phyloP scores from a whole-genome alignment of 1,284 basidiomycete genomes.

The Puccinia coronata region DNA sequence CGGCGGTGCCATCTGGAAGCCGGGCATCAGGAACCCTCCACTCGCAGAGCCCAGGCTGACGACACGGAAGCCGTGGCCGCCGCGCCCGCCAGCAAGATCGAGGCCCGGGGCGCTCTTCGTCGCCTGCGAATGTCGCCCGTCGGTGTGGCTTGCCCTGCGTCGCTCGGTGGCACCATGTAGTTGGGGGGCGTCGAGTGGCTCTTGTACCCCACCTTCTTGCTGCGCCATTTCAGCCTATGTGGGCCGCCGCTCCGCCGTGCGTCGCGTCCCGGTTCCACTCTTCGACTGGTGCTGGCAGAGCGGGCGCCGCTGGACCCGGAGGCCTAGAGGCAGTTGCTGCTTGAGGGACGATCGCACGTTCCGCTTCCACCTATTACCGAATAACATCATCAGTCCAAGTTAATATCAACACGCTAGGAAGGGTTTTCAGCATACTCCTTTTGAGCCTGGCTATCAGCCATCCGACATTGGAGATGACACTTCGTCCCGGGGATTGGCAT shows the following conservation, averaged over 20 bases:
- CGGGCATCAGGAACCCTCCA: background rate
- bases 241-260: background rate
- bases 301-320: background rate
- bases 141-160: background rate
- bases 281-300: background rate
- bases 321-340: background rate
- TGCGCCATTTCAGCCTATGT: background rate
- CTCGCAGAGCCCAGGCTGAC: background rate
- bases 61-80: background rate
- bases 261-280: background rate
- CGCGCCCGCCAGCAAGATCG: background rate
- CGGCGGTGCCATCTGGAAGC: background rate
- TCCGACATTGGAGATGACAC: slow-evolving; percentile 36
- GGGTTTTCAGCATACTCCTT: slow-evolving; percentile 28
- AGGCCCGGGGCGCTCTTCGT: background rate
- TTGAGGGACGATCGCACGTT: slow-evolving; percentile 22
- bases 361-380: slow-evolving; percentile 27
- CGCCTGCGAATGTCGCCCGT: background rate
- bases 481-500: slow-evolving; percentile 7
- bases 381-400: background rate
- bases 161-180: background rate
- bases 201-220: background rate
- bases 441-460: slow-evolving; percentile 47
- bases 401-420: background rate
- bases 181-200: background rate